Evolutionary conservation across 1,139 yeast species (phyloP).

Genomic region (Saccharomyces hybrid): DNA sequence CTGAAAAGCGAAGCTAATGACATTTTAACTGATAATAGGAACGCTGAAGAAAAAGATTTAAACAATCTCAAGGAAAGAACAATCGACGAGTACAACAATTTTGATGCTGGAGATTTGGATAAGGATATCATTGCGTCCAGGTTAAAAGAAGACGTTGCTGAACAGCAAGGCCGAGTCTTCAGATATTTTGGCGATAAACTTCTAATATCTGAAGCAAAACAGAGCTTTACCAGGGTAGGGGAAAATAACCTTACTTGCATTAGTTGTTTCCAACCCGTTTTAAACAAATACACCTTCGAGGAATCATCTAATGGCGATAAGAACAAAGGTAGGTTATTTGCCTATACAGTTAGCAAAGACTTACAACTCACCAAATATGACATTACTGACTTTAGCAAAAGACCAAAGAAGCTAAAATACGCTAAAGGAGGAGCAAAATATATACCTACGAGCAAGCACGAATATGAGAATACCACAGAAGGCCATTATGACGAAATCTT

Average conservation of each 20-base stretch:
- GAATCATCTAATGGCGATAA: constrained; percentile 14
- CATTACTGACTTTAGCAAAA: constrained; percentile 39
- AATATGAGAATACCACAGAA: constrained; percentile 34
- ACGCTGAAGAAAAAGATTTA: constrained; percentile 9
- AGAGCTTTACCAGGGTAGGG: constrained; percentile 49
- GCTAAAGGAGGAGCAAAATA: constrained; percentile 52
- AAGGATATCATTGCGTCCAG: constrained; percentile 76
- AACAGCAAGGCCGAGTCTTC: constrained; percentile 74
- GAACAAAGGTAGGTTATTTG: constrained; percentile 36
- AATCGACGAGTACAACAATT: constrained; percentile 47
- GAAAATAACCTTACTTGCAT: constrained; percentile 47
- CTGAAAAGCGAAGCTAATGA: constrained; percentile 52
- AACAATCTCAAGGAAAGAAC: constrained; percentile 1
- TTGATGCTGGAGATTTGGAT: constrained; percentile 90
- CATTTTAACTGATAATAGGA: constrained; percentile 19
- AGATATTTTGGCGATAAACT: constrained; percentile 53
- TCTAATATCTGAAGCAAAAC: constrained; percentile 40
- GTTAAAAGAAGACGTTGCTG: constrained; percentile 83
- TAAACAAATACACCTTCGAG: constrained; percentile 26
- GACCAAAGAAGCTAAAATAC: constrained; percentile 59
- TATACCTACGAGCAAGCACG: constrained; percentile 40
- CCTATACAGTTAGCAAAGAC: constrained; percentile 82
- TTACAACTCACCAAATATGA: constrained; percentile 76
- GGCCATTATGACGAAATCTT: constrained; percentile 75
- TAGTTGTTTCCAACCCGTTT: constrained; percentile 32